These are phyloP conservation scores for Bifiguratus adelaidae DNA, from an alignment of 192 early-diverging fungal species.

Conservation along the genomic window DNA sequence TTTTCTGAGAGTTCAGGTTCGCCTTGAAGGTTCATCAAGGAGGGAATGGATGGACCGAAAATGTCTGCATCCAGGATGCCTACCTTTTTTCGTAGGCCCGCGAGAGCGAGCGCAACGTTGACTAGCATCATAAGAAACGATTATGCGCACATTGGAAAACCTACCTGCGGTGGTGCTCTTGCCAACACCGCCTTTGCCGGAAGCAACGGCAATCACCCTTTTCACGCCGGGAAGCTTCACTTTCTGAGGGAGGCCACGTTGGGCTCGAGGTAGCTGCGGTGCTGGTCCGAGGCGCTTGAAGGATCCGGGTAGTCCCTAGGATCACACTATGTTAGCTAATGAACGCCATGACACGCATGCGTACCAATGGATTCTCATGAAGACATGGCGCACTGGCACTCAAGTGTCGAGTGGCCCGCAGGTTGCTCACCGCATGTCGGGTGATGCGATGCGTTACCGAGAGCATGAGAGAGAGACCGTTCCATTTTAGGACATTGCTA, in stretches of 20 bases:
- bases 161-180: constrained; percentile 80
- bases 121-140: constrained; percentile 23
- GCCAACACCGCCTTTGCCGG: constrained; percentile 88
- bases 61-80: constrained; percentile 86
- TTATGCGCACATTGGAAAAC: not conserved
- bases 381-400: too few species aligned
- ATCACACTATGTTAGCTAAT: too few species aligned
- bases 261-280: constrained; percentile 35
- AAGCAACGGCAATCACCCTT: constrained; percentile 71
- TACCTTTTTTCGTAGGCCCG: constrained; percentile 39
- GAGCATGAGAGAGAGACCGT: too few species aligned
- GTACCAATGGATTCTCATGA: too few species aligned
- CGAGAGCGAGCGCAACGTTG: constrained; percentile 63
- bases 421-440: too few species aligned
- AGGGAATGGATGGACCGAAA: constrained; percentile 86
- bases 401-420: too few species aligned
- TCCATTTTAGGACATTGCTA: too few species aligned
- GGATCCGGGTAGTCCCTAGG: too few species aligned
- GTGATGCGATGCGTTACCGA: too few species aligned
- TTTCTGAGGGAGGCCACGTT: constrained; percentile 61
- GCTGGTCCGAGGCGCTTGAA: too few species aligned
- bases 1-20: constrained; percentile 54
- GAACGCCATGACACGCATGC: too few species aligned
- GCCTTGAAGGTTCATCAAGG: constrained; percentile 70
- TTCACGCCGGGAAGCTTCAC: constrained; percentile 58